Evolutionary conservation across 1,284 basidiomycete genomes (phyloP).

Genomic region (Tilletia indica): DNA sequence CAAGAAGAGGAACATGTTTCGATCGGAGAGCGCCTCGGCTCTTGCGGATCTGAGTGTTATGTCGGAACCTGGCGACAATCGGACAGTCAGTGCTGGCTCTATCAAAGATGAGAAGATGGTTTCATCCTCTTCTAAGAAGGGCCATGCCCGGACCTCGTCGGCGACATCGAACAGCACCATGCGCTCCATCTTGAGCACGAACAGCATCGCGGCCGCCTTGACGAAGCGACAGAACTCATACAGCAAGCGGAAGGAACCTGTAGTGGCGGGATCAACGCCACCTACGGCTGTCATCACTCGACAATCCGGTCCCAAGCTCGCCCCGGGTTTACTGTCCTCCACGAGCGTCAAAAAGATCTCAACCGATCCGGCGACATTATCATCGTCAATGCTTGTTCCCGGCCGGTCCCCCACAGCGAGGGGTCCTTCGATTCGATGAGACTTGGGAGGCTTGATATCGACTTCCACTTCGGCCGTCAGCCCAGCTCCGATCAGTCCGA

Average conservation of each 20-base stretch:
- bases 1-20: not conserved
- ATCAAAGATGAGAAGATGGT: not conserved
- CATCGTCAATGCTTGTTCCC: not conserved
- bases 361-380: not conserved
- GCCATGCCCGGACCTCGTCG: slow-evolving; percentile 1
- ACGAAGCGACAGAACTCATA: not conserved
- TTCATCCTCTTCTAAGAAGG: not conserved
- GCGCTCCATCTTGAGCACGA: slow-evolving; percentile 9
- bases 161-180: slow-evolving; percentile 1
- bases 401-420: not conserved
- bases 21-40: not conserved
- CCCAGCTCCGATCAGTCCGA: slow-evolving; percentile 5
- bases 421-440: slow-evolving; percentile 3
- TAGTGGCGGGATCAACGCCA: too few relatives aligned
- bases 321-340: not conserved
- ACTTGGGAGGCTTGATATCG: not conserved
- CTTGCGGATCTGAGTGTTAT: not conserved
- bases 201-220: not conserved
- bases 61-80: not conserved
- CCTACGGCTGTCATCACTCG: slow-evolving; percentile 9
- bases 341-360: not conserved
- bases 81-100: not conserved
- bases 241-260: not conserved
- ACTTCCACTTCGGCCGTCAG: not conserved
- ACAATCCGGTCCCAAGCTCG: not conserved